Evolutionary conservation across 305 asterid genomes (phyloP), one percentile per base, ranked within the genome.

Genomic region (Solanum hybrid): DNA sequence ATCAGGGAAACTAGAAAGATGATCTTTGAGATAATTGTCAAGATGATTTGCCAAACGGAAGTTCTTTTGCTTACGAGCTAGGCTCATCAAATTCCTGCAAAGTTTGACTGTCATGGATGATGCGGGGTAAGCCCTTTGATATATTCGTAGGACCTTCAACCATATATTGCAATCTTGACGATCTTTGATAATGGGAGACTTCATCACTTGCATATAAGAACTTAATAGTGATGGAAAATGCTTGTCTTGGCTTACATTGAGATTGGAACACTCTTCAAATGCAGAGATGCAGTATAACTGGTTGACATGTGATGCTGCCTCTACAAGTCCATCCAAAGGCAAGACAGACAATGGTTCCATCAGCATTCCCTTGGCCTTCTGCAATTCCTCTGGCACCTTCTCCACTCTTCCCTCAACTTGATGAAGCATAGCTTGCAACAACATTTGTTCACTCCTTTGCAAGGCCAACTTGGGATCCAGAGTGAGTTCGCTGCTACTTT

Each of bases 371-470:
- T 94, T 96, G 92, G 98, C 98, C 94, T 93, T 95, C 93, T 94
- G 98, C 94, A 98, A 93, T 88, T 94, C 98, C 91, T 91, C 94
- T 91, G 97, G 90, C 89, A 95, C 97, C 93, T 94, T 94, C 80
- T 98, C 99, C 91, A 91, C 90, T 93, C 94, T 96, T 92, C 98
- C 97, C 94, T 96, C 98, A 41, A 68, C 89, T 68, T 94, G 95
- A 92, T 94, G 95, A 94, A 98, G 98, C 99, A 98, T 95, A 78
- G 98, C 99, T 94, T 98, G 99, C 96, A 98, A 94, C 93, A 98
- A 97, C 97, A 98, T 95, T 91, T 98, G 99, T 91, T 98, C 99
- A 86, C 99, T 98, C 94, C 99, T 97, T 92, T 95, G 98, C 94
- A 98, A 93, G 92, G 99, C 97, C 94, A 95, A 90, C 94, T 94